These are phyloP conservation scores for Hyaloscypha hepaticicola DNA, from an alignment of 495 filamentous ascomycete genomes.

Conservation along the genomic window DNA sequence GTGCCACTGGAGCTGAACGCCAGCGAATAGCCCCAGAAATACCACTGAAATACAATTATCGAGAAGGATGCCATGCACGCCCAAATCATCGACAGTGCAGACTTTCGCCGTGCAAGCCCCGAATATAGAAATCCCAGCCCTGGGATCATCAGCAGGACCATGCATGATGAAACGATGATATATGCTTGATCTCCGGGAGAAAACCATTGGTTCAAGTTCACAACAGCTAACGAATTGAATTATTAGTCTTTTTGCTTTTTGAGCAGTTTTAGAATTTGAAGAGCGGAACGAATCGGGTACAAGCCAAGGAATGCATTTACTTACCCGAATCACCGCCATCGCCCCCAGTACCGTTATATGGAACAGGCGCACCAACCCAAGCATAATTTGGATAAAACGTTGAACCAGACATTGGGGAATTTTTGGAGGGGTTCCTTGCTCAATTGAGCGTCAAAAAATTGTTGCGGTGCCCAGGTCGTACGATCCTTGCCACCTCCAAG, in stretches of 20 bases:
- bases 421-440: background rate
- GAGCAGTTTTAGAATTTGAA: conserved; percentile 4
- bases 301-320: conserved; percentile 31
- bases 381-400: conserved; percentile 51
- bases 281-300: background rate
- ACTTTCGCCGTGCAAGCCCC: conserved; percentile 94
- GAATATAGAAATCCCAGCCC: conserved; percentile 84
- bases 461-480: conserved; percentile 8
- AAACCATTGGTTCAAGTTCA: conserved; percentile 79
- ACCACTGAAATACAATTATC: conserved; percentile 95
- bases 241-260: conserved; percentile 50
- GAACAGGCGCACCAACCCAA: conserved; percentile 73
- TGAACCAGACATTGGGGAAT: background rate
- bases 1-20: conserved; percentile 84
- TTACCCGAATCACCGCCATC: conserved; percentile 81
- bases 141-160: conserved; percentile 91
- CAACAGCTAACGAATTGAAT: conserved; percentile 20
- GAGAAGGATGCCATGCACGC: conserved; percentile 86
- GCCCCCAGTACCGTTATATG: conserved; percentile 75
- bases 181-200: conserved; percentile 66
- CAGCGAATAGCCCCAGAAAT: conserved; percentile 98
- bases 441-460: conserved; percentile 12
- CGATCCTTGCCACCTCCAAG: background rate
- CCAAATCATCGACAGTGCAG: conserved; percentile 92
- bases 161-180: conserved; percentile 87